phyloP scores from a whole-genome alignment of 331 rosid genomes.

The Saraca asoca region DNA sequence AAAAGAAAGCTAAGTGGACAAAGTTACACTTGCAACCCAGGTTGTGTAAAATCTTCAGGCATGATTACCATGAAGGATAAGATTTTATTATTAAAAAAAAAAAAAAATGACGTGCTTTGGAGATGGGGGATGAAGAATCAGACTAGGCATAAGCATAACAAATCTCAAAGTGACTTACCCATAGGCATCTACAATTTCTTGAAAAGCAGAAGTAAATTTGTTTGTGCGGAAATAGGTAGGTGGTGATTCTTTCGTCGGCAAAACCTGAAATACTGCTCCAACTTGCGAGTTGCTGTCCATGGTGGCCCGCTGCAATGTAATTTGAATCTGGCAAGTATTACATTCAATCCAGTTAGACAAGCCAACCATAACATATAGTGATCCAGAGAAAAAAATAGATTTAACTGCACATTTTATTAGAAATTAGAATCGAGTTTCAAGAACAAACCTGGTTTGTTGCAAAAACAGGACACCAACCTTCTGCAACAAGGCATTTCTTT shows the following conservation, averaged over 20 bases:
- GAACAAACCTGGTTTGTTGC: slow-evolving; percentile 65
- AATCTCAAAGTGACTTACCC: slow-evolving; percentile 54
- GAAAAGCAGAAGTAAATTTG: slow-evolving; percentile 68
- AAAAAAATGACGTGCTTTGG: not conserved
- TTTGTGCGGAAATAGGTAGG: slow-evolving; percentile 72
- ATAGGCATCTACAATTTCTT: slow-evolving; percentile 82
- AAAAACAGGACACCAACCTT: slow-evolving; percentile 81
- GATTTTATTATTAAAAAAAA: slow-evolving; percentile 9
- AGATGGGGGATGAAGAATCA: not conserved
- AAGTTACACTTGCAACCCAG: not conserved
- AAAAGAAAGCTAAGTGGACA: not conserved
- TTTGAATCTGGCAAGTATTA: slow-evolving; percentile 53
- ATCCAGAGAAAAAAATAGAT: not conserved
- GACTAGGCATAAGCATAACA: slow-evolving; percentile 11
- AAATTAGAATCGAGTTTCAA: slow-evolving; percentile 21
- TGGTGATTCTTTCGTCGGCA: slow-evolving; percentile 69
- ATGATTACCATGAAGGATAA: not conserved
- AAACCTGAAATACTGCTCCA: slow-evolving; percentile 71
- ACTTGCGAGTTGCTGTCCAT: slow-evolving; percentile 65
- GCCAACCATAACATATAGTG: not conserved
- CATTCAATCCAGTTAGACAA: slow-evolving; percentile 27
- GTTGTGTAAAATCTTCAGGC: not conserved
- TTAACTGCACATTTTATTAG: slow-evolving; percentile 17
- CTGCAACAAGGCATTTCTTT: slow-evolving; percentile 74
- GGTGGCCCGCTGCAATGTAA: slow-evolving; percentile 59